Conservation (phyloP, 352 stramenopile genomes). For the Thraustotheca clavata region DNA sequence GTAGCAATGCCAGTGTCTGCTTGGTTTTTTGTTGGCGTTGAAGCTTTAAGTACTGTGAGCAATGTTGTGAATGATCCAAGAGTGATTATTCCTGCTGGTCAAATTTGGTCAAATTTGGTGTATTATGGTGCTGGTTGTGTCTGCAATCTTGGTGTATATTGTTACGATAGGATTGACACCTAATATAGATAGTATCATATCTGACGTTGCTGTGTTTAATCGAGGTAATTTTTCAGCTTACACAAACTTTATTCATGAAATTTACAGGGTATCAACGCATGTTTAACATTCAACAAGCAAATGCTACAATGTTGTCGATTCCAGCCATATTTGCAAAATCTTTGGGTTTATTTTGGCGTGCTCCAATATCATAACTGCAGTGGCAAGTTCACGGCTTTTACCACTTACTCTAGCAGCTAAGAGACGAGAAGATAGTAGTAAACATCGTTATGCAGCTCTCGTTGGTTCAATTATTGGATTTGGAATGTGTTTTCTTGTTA, state of each 20-base stretch:
- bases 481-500: conserved; percentile 23
- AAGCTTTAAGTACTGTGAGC: conserved; percentile 25
- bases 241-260: too few relatives aligned
- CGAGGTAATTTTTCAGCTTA: not conserved
- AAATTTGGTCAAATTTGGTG: conserved; percentile 23
- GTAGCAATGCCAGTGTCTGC: conserved; percentile 20
- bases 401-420: conserved; percentile 19
- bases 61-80: conserved; percentile 24
- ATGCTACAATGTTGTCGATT: conserved; percentile 27
- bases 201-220: conserved; percentile 22
- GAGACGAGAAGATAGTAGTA: conserved; percentile 25
- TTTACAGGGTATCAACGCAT: conserved; percentile 25
- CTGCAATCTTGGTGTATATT: conserved; percentile 31
- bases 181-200: conserved; percentile 23
- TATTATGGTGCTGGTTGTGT: conserved; percentile 29
- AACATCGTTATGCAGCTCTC: conserved; percentile 25
- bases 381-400: conserved; percentile 33
- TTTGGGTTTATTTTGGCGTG: conserved; percentile 29
- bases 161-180: conserved; percentile 29
- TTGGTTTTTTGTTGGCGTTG: conserved; percentile 29
- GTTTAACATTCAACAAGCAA: conserved; percentile 21
- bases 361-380: conserved; percentile 30
- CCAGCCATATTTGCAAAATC: conserved; percentile 28
- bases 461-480: conserved; percentile 25
- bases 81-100: conserved; percentile 21